Conservation (phyloP, 228 moss, liverwort and hornwort genomes). For the Sphagnum magellanicum region DNA sequence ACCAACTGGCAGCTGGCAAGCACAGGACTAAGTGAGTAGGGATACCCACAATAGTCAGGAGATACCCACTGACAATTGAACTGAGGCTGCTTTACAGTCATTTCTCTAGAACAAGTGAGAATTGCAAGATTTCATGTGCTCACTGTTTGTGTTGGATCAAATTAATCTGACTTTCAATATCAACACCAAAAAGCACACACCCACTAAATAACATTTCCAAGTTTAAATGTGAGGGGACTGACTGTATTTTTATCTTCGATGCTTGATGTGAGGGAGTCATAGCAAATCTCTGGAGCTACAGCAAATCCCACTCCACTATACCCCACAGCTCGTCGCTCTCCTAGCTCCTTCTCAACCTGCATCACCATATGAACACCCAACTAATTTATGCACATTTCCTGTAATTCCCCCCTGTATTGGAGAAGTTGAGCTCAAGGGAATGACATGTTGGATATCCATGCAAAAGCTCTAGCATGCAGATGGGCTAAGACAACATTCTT, state of each 20-base stretch:
- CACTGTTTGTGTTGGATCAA: too few relatives aligned
- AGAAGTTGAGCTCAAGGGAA: neutral
- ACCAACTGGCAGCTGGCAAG: too few relatives aligned
- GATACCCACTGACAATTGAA: too few relatives aligned
- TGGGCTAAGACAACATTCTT: neutral
- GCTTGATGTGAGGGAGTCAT: conserved; percentile 18
- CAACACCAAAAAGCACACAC: too few relatives aligned
- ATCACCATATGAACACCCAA: neutral
- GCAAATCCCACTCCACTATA: conserved; percentile 72
- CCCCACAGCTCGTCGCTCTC: conserved; percentile 75
- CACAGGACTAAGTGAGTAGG: too few relatives aligned
- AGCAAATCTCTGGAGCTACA: conserved; percentile 51
- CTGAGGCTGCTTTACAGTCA: too few relatives aligned
- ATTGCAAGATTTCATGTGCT: too few relatives aligned
- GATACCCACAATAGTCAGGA: too few relatives aligned
- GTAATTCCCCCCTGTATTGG: neutral
- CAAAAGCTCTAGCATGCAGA: too few relatives aligned
- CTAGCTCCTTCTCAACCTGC: conserved; percentile 96
- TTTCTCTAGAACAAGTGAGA: too few relatives aligned
- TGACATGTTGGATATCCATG: neutral
- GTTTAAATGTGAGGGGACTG: neutral
- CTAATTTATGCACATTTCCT: neutral
- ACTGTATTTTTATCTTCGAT: neutral
- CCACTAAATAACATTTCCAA: too few relatives aligned
- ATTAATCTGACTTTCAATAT: too few relatives aligned